These are phyloP conservation scores for Trichoderma atroviride DNA, from an alignment of 2,329 filamentous ascomycete genomes.

Conservation along the genomic window DNA sequence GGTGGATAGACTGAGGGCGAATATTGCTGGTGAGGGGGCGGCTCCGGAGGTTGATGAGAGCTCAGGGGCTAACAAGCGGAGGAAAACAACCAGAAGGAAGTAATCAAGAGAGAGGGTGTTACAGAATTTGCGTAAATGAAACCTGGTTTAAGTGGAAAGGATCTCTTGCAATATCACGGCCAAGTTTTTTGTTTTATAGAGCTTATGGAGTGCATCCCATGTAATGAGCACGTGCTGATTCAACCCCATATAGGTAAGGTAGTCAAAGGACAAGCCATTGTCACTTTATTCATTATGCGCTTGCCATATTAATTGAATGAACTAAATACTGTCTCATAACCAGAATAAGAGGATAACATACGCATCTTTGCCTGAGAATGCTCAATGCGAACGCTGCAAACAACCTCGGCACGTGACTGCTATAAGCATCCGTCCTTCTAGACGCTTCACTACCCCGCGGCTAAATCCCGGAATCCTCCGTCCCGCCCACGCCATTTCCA, in stretches of 20 bases:
- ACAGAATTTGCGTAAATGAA: neutral
- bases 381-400: neutral
- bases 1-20: conserved; percentile 63
- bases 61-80: conserved; percentile 28
- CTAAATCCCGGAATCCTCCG: neutral
- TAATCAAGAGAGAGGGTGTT: neutral
- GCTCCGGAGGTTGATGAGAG: neutral
- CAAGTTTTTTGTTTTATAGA: neutral
- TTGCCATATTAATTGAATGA: neutral
- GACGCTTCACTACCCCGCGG: neutral
- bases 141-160: neutral
- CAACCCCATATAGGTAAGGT: neutral
- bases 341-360: neutral
- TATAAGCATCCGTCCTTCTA: neutral
- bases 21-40: conserved; percentile 32
- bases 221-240: conserved; percentile 9
- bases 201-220: neutral
- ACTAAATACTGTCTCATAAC: neutral
- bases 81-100: conserved; percentile 13
- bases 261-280: neutral
- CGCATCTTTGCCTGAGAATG: neutral
- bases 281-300: neutral
- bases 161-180: neutral
- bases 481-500: conserved; percentile 2
- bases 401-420: conserved; percentile 9